A percentile compares a stretch with the other conserved stretches of the same genome.
These are phyloP conservation scores for Soucietia sequanensis DNA, from an alignment of 805 yeast species.

Conservation along the genomic window DNA sequence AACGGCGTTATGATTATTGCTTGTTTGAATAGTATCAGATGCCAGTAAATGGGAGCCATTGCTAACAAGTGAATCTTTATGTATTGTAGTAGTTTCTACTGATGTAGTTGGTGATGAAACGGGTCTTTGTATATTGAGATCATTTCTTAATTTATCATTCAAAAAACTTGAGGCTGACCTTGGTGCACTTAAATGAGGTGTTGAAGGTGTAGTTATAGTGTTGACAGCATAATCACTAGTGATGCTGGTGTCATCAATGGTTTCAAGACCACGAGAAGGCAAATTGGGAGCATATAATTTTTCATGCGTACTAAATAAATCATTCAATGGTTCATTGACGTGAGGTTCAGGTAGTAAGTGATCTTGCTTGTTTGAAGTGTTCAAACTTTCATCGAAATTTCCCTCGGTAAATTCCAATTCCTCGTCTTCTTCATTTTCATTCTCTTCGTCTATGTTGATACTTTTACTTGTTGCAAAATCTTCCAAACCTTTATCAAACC, in stretches of 20 bases:
- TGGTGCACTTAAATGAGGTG: neutral
- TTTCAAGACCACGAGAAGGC: too few relatives aligned
- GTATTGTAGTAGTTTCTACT: slow-evolving; percentile 19
- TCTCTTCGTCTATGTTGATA: neutral
- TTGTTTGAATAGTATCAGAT: too few relatives aligned
- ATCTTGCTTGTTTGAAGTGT: too few relatives aligned
- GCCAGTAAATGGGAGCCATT: too few relatives aligned
- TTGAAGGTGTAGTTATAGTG: neutral
- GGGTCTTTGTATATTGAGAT: too few relatives aligned
- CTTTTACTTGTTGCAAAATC: neutral
- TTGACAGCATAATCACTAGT: neutral
- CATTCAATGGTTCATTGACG: slow-evolving; percentile 17
- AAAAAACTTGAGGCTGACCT: slow-evolving; percentile 5
- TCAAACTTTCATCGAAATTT: neutral
- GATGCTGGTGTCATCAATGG: too few relatives aligned
- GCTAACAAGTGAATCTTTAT: slow-evolving; percentile 9
- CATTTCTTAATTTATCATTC: slow-evolving; percentile 12
- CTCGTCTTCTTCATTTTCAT: slow-evolving; percentile 1
- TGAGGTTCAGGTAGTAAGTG: too few relatives aligned
- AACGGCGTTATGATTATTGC: neutral
- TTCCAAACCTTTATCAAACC: slow-evolving; percentile 10
- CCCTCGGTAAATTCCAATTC: too few relatives aligned
- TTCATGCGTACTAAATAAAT: slow-evolving; percentile 34
- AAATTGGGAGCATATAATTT: slow-evolving; percentile 20
- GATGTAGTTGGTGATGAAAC: slow-evolving; percentile 21